Evolutionary conservation across 129 eudicot genomes (phyloP), one percentile per base, ranked within the genome.

Genomic region (Saposhnikovia divaricata): DNA sequence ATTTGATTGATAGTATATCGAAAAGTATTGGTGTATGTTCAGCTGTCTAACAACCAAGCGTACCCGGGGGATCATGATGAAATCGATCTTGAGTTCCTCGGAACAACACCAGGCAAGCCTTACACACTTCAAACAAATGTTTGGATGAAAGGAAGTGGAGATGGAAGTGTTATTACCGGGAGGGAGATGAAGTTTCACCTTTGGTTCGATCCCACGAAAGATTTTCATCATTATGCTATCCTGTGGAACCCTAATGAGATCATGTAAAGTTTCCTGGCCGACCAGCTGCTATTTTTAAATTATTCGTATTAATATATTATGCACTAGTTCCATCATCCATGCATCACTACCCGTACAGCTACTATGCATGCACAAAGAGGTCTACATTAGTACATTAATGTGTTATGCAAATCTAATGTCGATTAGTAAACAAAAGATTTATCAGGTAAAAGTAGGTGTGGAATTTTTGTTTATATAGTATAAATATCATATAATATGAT

Each of bases 121-220:
- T 93, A 93, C 34, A 84, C 85, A 46, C 78, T 93, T 78, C 98
- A 93, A 55, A 93, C 98, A 27, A 93, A 93, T 77, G 93, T 93
- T n/a, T 93, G 89, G 85, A 89, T 89, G 21, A 87, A 85, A 86
- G 98, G 98, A 39, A 93, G 96, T 71, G 96, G 98, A 5, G 98
- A 93, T 80, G 90, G 96, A 4, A 83, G 77, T 28, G 15, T 13
- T 2, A 72, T 90, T 81, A 85, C 91, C 19, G 98, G 98, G 11
- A 86, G 98, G 50, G 98, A 93, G 82, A 92, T 90, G 87, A 83
- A 78, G 75, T 89, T 90, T 78, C 98, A 91, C 73, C 85, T 93
- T 7, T 93, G 98, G 98, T 93, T 93, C 53, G 98, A 93, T 40
- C 98, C 98, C 14, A 93, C 98, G 0, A 57, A 81, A 46, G 91